Percentiles rank a stretch among this genome's conserved stretches.
These are phyloP conservation scores for Rhododendron simsii DNA, from an alignment of 148 eudicot species.

Conservation along the genomic window DNA sequence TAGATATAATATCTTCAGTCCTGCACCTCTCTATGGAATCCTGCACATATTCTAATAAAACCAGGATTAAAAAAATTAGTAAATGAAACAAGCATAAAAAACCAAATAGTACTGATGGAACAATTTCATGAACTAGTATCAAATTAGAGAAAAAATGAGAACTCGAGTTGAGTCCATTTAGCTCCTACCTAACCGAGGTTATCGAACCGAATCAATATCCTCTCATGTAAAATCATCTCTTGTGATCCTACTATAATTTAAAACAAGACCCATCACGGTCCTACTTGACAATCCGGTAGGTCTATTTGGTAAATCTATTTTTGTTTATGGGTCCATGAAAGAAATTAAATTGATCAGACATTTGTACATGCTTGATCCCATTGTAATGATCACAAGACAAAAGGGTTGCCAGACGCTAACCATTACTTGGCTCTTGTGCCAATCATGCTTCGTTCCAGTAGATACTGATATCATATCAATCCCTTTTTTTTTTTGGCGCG, in stretches of 20 bases:
- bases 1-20: background rate
- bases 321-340: background rate
- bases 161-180: background rate
- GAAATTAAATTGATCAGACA: background rate
- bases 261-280: background rate
- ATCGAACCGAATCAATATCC: background rate
- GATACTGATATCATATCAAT: background rate
- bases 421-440: background rate
- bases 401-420: background rate
- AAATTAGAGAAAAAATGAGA: background rate
- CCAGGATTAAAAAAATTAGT: background rate
- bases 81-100: background rate
- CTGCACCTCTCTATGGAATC: background rate
- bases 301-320: background rate
- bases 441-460: background rate
- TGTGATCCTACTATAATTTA: background rate
- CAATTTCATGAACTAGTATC: background rate
- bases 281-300: background rate
- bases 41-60: background rate
- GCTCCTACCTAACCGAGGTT: background rate
- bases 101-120: background rate
- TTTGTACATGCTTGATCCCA: background rate
- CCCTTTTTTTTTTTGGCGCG: background rate
- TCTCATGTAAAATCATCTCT: too few relatives aligned
- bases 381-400: background rate